phyloP scores from a whole-genome alignment of 2,329 filamentous ascomycete species.

The Penicillium crustosum region DNA sequence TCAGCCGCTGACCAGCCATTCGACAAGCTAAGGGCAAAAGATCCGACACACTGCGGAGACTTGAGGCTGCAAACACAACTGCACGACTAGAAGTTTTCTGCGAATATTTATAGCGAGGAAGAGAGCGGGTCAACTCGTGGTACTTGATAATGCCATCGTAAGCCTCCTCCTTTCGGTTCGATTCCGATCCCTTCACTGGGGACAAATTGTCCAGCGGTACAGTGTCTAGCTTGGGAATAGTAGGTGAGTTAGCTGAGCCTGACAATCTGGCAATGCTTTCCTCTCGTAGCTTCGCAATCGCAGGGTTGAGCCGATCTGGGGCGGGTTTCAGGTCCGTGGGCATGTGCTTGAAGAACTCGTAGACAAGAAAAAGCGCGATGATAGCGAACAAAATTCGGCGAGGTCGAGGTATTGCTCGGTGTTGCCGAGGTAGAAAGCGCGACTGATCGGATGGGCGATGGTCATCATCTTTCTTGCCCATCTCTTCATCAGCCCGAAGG shows the following conservation, averaged over 20 bases:
- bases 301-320: conserved; percentile 32
- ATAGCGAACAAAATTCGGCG: conserved; percentile 54
- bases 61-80: conserved; percentile 76
- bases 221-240: conserved; percentile 10
- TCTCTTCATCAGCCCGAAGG: conserved; percentile 59
- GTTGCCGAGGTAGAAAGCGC: conserved; percentile 33
- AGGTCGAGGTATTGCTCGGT: conserved; percentile 38
- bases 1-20: conserved; percentile 70
- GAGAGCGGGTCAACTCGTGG: conserved; percentile 60
- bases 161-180: conserved; percentile 33
- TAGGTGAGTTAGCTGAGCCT: conserved; percentile 10
- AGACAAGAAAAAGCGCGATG: conserved; percentile 54
- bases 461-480: conserved; percentile 66
- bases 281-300: conserved; percentile 19
- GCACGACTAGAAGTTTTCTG: conserved; percentile 60
- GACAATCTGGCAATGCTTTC: conserved; percentile 7
- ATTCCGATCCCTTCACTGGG: conserved; percentile 13
- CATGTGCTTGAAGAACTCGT: conserved; percentile 65
- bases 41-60: conserved; percentile 67
- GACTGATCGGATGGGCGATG: conserved; percentile 44
- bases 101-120: conserved; percentile 58
- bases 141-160: conserved; percentile 71
- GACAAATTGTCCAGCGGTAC: conserved; percentile 14
- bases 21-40: conserved; percentile 81
- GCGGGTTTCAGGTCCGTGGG: conserved; percentile 50